Percentiles rank a stretch among this genome's conserved stretches.
Conservation (phyloP, 805 yeast genomes). For the Candida nemodendra region DNA sequence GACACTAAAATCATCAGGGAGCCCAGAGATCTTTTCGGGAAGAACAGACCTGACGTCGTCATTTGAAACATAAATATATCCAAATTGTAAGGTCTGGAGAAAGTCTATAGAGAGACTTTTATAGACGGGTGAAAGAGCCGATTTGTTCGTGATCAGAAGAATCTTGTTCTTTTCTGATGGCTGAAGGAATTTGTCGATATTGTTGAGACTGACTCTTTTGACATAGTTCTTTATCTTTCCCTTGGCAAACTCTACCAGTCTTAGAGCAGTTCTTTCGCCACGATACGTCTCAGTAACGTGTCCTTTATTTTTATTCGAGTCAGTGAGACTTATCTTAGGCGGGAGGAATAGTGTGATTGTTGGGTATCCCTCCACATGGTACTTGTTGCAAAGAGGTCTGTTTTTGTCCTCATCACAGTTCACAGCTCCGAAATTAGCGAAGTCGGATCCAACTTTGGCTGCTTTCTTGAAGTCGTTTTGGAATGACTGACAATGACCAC, state of each 20-base stretch:
- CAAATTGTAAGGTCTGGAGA: slow-evolving; percentile 49
- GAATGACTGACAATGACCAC: slow-evolving; percentile 85
- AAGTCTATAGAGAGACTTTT: slow-evolving; percentile 73
- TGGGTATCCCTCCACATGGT: slow-evolving; percentile 77
- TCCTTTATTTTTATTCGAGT: slow-evolving; percentile 20
- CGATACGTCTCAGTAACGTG: slow-evolving; percentile 58
- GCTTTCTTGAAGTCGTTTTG: slow-evolving; percentile 63
- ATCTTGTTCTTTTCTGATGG: slow-evolving; percentile 35
- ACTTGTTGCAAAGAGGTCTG: slow-evolving; percentile 63
- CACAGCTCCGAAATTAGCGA: slow-evolving; percentile 73
- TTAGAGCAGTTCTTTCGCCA: slow-evolving; percentile 58
- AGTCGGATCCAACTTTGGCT: slow-evolving; percentile 55
- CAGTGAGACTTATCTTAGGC: slow-evolving; percentile 47
- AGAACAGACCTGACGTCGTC: slow-evolving; percentile 25
- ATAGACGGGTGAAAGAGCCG: slow-evolving; percentile 50
- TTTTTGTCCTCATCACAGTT: slow-evolving; percentile 77
- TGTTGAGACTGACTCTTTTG: slow-evolving; percentile 42
- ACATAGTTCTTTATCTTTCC: slow-evolving; percentile 67
- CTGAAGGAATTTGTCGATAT: slow-evolving; percentile 30
- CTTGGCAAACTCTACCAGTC: slow-evolving; percentile 53
- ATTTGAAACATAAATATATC: slow-evolving; percentile 36
- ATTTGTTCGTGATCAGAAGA: slow-evolving; percentile 52
- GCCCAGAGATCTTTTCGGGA: slow-evolving; percentile 15
- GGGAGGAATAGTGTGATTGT: slow-evolving; percentile 82
- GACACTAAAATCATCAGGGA: slow-evolving; percentile 16